Conservation (phyloP, 108 stramenopile species). For the Cyclotella sp. region DNA sequence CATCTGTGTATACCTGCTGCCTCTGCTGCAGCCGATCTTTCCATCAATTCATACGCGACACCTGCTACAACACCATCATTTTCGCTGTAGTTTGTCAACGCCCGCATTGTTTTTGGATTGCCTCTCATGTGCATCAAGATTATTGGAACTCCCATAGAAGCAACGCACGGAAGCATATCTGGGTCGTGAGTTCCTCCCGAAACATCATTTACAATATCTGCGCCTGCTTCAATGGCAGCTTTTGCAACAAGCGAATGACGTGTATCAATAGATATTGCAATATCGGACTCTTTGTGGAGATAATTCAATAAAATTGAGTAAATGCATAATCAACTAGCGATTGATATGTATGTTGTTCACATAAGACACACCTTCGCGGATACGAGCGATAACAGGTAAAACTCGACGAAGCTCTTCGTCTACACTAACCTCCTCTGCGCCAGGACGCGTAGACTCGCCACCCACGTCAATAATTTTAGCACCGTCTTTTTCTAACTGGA, state of each 20-base stretch:
- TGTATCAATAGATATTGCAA: conserved; percentile 96
- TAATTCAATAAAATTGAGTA: not conserved
- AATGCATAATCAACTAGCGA: no score
- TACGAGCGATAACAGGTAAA: conserved; percentile 81
- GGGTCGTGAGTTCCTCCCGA: conserved; percentile 92
- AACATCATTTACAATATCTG: conserved; percentile 96
- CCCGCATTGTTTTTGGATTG: conserved; percentile 91
- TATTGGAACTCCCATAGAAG: conserved; percentile 80
- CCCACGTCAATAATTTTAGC: conserved; percentile 95
- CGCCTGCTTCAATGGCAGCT: conserved; percentile 91
- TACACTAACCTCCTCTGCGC: conserved; percentile 70
- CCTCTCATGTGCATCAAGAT: conserved; percentile 97
- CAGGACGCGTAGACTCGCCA: conserved; percentile 96
- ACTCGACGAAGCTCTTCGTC: conserved; percentile 87
- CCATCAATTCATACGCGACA: conserved; percentile 65
- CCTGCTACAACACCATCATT: conserved; percentile 70
- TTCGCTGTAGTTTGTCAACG: conserved; percentile 52
- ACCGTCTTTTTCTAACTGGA: conserved; percentile 84
- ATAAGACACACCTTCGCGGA: conserved; percentile 57
- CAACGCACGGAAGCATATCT: conserved; percentile 87
- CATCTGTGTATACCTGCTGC: conserved; percentile 83
- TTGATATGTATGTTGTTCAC: not conserved
- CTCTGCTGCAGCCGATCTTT: conserved; percentile 73
- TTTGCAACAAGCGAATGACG: conserved; percentile 85
- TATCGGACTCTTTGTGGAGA: conserved; percentile 54